These are phyloP conservation scores for Paracoccidioides brasiliensis DNA, from an alignment of 2,329 filamentous ascomycete species.

Conservation along the genomic window DNA sequence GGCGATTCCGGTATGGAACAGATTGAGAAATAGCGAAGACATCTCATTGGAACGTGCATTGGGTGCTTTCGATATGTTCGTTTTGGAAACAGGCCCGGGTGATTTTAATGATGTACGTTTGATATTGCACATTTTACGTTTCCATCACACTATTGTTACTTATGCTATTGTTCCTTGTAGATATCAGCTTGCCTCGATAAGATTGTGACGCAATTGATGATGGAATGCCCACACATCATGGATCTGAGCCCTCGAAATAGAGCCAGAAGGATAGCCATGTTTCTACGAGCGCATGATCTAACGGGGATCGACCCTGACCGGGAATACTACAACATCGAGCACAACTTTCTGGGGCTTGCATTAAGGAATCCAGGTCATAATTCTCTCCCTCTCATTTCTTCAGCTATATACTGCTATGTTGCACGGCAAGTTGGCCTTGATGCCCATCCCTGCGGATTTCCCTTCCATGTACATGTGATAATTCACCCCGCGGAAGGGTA, in stretches of 20 bases:
- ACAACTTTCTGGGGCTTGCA: slow-evolving; percentile 77
- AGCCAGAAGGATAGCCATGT: slow-evolving; percentile 54
- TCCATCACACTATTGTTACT: slow-evolving; percentile 6
- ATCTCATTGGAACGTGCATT: slow-evolving; percentile 60
- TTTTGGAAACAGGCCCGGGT: slow-evolving; percentile 57
- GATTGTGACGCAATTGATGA: slow-evolving; percentile 45
- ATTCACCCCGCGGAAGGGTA: slow-evolving; percentile 49
- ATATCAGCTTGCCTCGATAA: slow-evolving; percentile 52
- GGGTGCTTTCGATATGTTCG: slow-evolving; percentile 80
- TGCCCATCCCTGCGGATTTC: slow-evolving; percentile 67
- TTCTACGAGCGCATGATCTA: slow-evolving; percentile 55
- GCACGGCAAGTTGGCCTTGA: slow-evolving; percentile 61
- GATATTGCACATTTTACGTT: slow-evolving; percentile 3
- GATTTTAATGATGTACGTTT: slow-evolving; percentile 56
- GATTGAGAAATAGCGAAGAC: slow-evolving; percentile 38
- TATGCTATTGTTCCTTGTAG: slow-evolving; percentile 25
- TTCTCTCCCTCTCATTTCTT: slow-evolving; percentile 74
- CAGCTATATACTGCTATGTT: slow-evolving; percentile 72
- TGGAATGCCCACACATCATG: slow-evolving; percentile 40
- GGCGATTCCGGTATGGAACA: slow-evolving; percentile 65
- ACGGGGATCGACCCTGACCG: slow-evolving; percentile 54
- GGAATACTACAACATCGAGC: slow-evolving; percentile 67
- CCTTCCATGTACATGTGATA: slow-evolving; percentile 73
- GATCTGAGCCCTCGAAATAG: slow-evolving; percentile 50
- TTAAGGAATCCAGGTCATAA: slow-evolving; percentile 60